Base-by-base conservation (phyloP, 2,329 filamentous ascomycete genomes). In the Venturia nashicola region DNA sequence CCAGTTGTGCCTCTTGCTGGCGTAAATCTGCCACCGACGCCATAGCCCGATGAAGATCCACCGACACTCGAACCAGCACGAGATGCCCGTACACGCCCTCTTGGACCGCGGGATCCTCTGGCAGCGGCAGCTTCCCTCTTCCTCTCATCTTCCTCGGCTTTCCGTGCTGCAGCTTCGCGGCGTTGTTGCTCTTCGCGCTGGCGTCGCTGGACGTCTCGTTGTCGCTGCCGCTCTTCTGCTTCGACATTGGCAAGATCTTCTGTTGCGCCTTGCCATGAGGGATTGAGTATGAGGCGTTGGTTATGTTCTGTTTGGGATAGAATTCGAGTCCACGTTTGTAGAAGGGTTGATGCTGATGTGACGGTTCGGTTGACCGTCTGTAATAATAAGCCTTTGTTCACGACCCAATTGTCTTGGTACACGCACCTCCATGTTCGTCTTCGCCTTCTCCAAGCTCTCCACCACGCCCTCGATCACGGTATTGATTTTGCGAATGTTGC, bases 301-400 rank as follows among this genome's bases (percentile, higher is more conserved):
- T 96, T 97, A 76, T 99, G 94, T 76, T 99, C 94, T 5, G 94
- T 97, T 75, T 99, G 94, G 7, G 91, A 94, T 14, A 99, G 83
- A 68, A 99, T 97, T 62, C 91, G 87, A 9, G 91, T 96, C 93
- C 93, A 99, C 18, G 92, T 96, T 70, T 95, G 91, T 40, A 99
- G 85, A 16, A 99, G 83, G 1, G 89, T 89, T 16, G 92, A 95
- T 3, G 94, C 91, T 64, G 92, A 93, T 68, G 83, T 83, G 51
- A 97, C 91, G 3, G 94, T 97, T 66, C 83, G 83, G 63, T 88
- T 88, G 43, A 97, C 92, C 32, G 88, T 95, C 89, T 90, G 63
- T 60, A 34, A n/a, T 64, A 23, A 64, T 18, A 14, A 60, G 39
- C 9, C 9, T 27, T 14, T 27, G 20, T n/a, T 14, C 46, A 27